Evolutionary conservation across 441 rosid genomes (phyloP).

Genomic region (Macaranga tanarius): DNA sequence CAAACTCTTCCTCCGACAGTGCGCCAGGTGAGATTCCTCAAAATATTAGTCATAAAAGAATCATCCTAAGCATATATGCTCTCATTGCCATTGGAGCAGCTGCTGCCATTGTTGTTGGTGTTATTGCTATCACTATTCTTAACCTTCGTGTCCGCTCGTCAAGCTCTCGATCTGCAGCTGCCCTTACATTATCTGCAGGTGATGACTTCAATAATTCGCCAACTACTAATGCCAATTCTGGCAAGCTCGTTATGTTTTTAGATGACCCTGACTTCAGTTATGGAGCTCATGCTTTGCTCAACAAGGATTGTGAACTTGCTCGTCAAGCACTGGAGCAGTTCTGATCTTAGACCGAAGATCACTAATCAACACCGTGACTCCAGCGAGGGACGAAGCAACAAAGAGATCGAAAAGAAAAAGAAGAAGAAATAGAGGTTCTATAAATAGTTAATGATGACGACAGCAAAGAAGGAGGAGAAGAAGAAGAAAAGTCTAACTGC

Average conservation of each 20-base stretch:
- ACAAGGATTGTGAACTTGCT: constrained; percentile 88
- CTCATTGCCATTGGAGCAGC: constrained; percentile 96
- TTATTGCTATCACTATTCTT: constrained; percentile 72
- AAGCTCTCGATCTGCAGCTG: constrained; percentile 50
- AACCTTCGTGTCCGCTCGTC: constrained; percentile 72
- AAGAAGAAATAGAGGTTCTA: too few species aligned
- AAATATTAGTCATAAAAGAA: constrained; percentile 55
- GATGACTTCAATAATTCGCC: constrained; percentile 84
- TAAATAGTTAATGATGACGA: too few species aligned
- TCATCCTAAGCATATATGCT: constrained; percentile 82
- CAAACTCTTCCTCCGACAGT: constrained; percentile 67
- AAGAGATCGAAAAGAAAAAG: too few species aligned
- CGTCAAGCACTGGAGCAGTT: too few species aligned
- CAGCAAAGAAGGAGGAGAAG: too few species aligned
- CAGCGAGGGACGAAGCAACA: too few species aligned
- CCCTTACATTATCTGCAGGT: constrained; percentile 56
- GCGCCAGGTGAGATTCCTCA: constrained; percentile 61
- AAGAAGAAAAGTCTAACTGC: too few species aligned
- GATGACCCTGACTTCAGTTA: constrained; percentile 71
- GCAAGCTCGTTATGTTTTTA: constrained; percentile 91
- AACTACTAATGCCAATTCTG: constrained; percentile 69
- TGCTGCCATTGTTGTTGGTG: constrained; percentile 76
- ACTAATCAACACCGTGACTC: too few species aligned
- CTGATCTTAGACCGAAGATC: too few species aligned
- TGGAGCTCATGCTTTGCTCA: constrained; percentile 79